These are phyloP conservation scores for Alternaria gaisen DNA, from an alignment of 2,329 filamentous ascomycete genomes.

Conservation along the genomic window DNA sequence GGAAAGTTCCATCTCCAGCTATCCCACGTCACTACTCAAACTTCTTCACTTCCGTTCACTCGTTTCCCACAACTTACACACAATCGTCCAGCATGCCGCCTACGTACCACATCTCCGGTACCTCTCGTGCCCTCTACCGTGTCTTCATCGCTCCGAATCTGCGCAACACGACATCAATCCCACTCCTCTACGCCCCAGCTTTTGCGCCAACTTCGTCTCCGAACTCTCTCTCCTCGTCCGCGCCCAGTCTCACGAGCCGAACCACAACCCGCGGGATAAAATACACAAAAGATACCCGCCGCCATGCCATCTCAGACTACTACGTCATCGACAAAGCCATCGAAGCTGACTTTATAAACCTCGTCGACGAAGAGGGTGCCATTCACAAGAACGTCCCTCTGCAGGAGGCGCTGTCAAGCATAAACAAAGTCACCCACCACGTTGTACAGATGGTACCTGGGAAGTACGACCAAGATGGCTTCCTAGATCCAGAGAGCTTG, in stretches of 20 bases:
- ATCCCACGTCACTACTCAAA: background rate
- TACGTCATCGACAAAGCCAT: slow-evolving; percentile 62
- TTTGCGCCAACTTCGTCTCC: slow-evolving; percentile 23
- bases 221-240: slow-evolving; percentile 10
- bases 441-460: slow-evolving; percentile 60
- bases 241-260: slow-evolving; percentile 17
- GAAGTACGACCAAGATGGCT: slow-evolving; percentile 30
- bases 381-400: slow-evolving; percentile 48
- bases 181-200: slow-evolving; percentile 29
- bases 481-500: slow-evolving; percentile 52
- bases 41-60: background rate
- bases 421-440: slow-evolving; percentile 61
- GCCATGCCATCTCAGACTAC: slow-evolving; percentile 50
- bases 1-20: slow-evolving; percentile 7
- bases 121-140: slow-evolving; percentile 54
- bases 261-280: slow-evolving; percentile 30
- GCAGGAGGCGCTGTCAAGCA: slow-evolving; percentile 51
- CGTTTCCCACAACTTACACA: no score
- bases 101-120: slow-evolving; percentile 39
- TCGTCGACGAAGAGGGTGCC: slow-evolving; percentile 54
- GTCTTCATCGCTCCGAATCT: slow-evolving; percentile 54
- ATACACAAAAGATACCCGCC: slow-evolving; percentile 42
- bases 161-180: slow-evolving; percentile 26
- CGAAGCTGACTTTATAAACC: slow-evolving; percentile 52
- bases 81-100: slow-evolving; percentile 34